Evolutionary conservation across 768 basidiomycete genomes (phyloP).

Genomic region (Wakefieldia striispora): DNA sequence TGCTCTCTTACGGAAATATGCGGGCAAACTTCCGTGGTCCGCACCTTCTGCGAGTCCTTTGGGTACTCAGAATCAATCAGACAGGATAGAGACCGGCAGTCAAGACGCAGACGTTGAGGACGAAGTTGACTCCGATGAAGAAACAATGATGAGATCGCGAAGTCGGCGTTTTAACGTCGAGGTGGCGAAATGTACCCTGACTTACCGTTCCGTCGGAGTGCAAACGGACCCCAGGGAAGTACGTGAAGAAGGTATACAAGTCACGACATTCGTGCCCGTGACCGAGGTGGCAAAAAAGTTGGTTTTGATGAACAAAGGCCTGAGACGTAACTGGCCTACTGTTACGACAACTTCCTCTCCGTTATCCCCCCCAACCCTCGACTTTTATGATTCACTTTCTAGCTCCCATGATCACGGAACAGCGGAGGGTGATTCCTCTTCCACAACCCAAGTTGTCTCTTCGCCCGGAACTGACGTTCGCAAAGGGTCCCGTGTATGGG

Average conservation of each 20-base stretch:
- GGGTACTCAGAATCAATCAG: constrained; percentile 23
- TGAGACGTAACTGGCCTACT: constrained; percentile 19
- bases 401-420: constrained; percentile 8
- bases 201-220: constrained; percentile 65
- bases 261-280: constrained; percentile 27
- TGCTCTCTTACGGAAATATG: constrained; percentile 78
- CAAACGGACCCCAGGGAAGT: constrained; percentile 63
- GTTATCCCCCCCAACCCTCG: constrained; percentile 7
- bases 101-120: constrained; percentile 83
- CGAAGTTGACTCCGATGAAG: constrained; percentile 58
- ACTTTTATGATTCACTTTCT: constrained; percentile 16
- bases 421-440: constrained; percentile 8
- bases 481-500: constrained; percentile 71
- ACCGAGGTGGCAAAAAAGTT: constrained; percentile 22
- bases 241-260: constrained; percentile 60
- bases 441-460: constrained; percentile 37
- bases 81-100: constrained; percentile 64
- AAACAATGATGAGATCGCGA: constrained; percentile 32
- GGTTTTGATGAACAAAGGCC: constrained; percentile 18
- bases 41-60: constrained; percentile 38
- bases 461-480: constrained; percentile 48
- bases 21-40: constrained; percentile 56
- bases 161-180: constrained; percentile 33
- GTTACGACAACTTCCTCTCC: background rate
- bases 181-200: constrained; percentile 23